Evolutionary conservation across 176 grass and related monocot species (phyloP).

Genomic region (Juncus inflexus): DNA sequence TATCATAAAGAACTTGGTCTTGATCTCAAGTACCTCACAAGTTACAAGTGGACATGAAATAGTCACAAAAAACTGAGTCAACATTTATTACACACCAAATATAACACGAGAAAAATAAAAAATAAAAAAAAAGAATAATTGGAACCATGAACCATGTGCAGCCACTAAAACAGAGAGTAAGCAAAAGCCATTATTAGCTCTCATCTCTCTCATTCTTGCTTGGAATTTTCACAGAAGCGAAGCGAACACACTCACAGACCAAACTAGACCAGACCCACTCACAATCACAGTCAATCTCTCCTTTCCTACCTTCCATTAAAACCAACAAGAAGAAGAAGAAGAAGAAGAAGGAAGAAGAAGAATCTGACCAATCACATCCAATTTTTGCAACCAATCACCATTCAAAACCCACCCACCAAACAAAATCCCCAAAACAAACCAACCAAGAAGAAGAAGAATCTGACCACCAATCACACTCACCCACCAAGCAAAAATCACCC

Average conservation of each 20-base stretch:
- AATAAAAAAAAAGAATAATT: no score
- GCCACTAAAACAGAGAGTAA: not conserved
- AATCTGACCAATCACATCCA: no score
- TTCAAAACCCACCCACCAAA: not conserved
- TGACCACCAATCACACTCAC: not conserved
- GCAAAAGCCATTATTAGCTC: no score
- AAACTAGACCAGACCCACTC: not conserved
- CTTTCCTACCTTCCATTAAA: not conserved
- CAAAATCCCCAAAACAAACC: not conserved
- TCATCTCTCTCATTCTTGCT: not conserved
- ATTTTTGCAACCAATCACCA: not conserved
- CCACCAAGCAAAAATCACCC: not conserved
- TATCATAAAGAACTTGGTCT: no score
- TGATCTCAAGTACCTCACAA: no score
- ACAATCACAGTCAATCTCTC: not conserved
- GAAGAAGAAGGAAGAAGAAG: no score
- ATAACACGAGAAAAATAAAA: no score
- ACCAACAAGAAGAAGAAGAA: no score
- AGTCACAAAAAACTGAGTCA: no score
- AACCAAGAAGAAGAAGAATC: not conserved
- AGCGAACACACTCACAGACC: not conserved
- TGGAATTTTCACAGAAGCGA: constrained; percentile 21
- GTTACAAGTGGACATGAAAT: no score
- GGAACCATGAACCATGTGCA: not conserved
- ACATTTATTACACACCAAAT: no score